Conservation (phyloP, 1,284 basidiomycete species). For the Cryptococcus wingfieldii region DNA sequence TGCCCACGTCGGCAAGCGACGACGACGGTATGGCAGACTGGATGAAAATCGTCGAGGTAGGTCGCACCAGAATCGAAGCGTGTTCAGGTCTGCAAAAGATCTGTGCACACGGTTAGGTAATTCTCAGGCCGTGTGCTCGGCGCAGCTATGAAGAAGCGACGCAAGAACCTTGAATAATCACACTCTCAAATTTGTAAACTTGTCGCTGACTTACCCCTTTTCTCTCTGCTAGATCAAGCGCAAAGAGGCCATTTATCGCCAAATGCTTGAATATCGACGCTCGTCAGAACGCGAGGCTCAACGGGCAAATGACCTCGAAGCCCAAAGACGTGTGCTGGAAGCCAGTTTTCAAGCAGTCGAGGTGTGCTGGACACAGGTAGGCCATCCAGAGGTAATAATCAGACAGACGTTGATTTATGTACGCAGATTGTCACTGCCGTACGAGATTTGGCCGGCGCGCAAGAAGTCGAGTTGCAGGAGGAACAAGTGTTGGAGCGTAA, state of each 20-base stretch:
- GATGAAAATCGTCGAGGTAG: slow-evolving; percentile 40
- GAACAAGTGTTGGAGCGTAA: slow-evolving; percentile 27
- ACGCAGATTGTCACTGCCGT: slow-evolving; percentile 36
- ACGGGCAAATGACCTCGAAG: slow-evolving; percentile 68
- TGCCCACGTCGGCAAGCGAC: slow-evolving; percentile 12
- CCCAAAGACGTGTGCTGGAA: slow-evolving; percentile 67
- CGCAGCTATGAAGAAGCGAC: neutral
- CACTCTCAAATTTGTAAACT: neutral
- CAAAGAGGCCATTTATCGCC: slow-evolving; percentile 87
- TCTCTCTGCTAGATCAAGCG: slow-evolving; percentile 59
- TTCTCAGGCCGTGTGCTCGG: too few species aligned
- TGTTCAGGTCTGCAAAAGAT: neutral
- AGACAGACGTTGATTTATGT: slow-evolving; percentile 33
- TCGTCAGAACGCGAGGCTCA: slow-evolving; percentile 67
- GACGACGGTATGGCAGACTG: slow-evolving; percentile 41
- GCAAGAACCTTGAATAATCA: neutral
- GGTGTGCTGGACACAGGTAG: slow-evolving; percentile 85
- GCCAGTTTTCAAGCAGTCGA: slow-evolving; percentile 73
- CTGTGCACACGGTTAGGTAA: too few species aligned
- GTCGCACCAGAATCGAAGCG: slow-evolving; percentile 4
- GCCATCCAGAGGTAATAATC: slow-evolving; percentile 17
- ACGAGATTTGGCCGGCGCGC: slow-evolving; percentile 26
- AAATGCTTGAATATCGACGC: slow-evolving; percentile 85
- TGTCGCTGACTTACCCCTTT: neutral
- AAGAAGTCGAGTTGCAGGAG: slow-evolving; percentile 17